phyloP scores from a whole-genome alignment of 345 rosid species.

The Excoecaria cochinchinensis region DNA sequence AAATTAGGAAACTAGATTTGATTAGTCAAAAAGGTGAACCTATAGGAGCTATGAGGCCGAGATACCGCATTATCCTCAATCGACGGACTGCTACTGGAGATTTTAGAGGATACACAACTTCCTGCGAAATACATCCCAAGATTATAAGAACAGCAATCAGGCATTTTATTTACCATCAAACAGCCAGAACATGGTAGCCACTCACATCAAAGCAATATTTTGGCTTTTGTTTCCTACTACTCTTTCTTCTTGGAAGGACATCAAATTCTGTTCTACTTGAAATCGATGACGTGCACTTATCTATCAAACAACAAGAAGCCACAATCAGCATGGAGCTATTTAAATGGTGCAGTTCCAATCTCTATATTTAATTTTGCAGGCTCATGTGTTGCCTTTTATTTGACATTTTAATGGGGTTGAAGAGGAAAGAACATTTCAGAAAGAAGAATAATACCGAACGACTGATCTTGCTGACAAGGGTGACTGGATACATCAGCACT shows the following conservation, averaged over 20 bases:
- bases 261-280: constrained; percentile 18
- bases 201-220: constrained; percentile 22
- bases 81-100: constrained; percentile 26
- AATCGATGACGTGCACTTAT: constrained; percentile 24
- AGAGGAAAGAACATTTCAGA: background rate
- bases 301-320: constrained; percentile 18
- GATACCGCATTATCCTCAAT: constrained; percentile 41
- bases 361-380: background rate
- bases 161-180: background rate
- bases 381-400: background rate
- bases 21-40: constrained; percentile 28
- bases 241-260: constrained; percentile 21
- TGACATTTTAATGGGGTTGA: background rate
- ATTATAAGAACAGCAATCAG: background rate
- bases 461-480: constrained; percentile 15
- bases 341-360: background rate
- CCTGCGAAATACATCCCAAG: constrained; percentile 18
- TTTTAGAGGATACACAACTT: constrained; percentile 21
- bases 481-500: constrained; percentile 14
- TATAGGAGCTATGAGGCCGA: constrained; percentile 34
- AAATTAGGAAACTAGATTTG: background rate
- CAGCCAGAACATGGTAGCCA: background rate
- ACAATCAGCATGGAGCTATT: constrained; percentile 2
- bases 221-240: constrained; percentile 30
- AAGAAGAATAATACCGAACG: constrained; percentile 13